A percentile compares a stretch with the other conserved stretches of the same genome.
Evolutionary conservation across 192 early-diverging fungal species (phyloP).

Genomic region (Entrophospora sp.): DNA sequence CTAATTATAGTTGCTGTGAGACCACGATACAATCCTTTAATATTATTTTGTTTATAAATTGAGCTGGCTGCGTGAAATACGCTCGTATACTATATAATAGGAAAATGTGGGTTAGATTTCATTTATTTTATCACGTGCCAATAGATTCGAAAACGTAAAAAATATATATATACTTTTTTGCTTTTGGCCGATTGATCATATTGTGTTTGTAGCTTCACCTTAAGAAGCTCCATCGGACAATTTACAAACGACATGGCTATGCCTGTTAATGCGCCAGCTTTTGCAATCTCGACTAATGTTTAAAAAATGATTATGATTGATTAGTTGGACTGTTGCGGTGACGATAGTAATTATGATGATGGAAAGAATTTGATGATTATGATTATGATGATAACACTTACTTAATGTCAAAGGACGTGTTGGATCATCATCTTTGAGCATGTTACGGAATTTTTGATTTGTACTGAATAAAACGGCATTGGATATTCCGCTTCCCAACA

Average conservation of each 20-base stretch:
- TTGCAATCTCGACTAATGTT: constrained; percentile 38
- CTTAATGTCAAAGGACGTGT: constrained; percentile 36
- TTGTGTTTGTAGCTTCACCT: too few species aligned
- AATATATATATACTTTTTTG: too few species aligned
- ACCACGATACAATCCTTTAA: constrained; percentile 79
- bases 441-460: constrained; percentile 51
- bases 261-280: constrained; percentile 54
- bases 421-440: constrained; percentile 41
- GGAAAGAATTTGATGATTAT: too few species aligned
- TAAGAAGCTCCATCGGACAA: too few species aligned
- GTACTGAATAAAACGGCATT: constrained; percentile 64
- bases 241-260: constrained; percentile 55
- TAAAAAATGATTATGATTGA: constrained; percentile 1
- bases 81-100: constrained; percentile 68
- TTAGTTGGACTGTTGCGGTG: neutral
- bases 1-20: constrained; percentile 83
- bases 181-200: too few species aligned
- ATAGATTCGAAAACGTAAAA: too few species aligned
- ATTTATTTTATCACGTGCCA: too few species aligned
- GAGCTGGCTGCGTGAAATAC: constrained; percentile 78
- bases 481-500: constrained; percentile 63
- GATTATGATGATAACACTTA: constrained; percentile 23
- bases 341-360: neutral
- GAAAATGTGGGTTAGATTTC: too few species aligned
- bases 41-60: constrained; percentile 68